Base-by-base conservation (phyloP, 805 yeast genomes). In the Barnettozyma siamensis region DNA sequence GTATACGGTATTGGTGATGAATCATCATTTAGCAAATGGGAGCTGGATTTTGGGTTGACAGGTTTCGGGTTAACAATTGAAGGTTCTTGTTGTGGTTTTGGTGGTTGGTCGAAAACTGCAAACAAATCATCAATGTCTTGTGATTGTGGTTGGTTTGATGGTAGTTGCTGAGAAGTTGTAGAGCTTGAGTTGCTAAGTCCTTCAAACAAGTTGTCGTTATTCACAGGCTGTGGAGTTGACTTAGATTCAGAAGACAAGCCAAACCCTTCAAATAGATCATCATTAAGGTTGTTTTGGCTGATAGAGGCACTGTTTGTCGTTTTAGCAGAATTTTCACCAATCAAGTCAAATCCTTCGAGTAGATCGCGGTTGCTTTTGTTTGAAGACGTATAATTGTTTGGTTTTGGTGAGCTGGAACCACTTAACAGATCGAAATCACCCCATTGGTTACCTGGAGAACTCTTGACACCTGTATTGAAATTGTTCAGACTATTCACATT, bases 361-460 rank as follows among this genome's bases (percentile, higher is more conserved):
- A 52, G 38, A 29, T 47, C 50, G 16, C n/a, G 23, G 3, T 30
- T 12, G 11, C 7, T 34, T 2, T 4, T 24, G 2, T 7, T 13
- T 7, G 41, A 7, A 11, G 29, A 11, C 11, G 12, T n/a, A 7
- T 18, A 7, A 23, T 10, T 26, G 5, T 36, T 18, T 4, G 46
- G 23, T 11, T n/a, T 34, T 13, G 44, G 20, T 10, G 35, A 34
- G 5, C 32, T 30, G 0, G 51, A 33, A 11, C 35, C 37, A 11
- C 49, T 49, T 12, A 72, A 46, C n/a, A 65, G 35, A 46, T 68
- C 75, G 31, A 72, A 47, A 35, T 65, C 62, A 3, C 64, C 54
- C 67, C 67, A 66, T 40, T 53, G 54, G 29, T 45, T 41, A 17
- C 11, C 7, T 15, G 30, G n/a, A 19, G 23, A 40, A 18, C 31